Percentiles rank a stretch among this genome's conserved stretches.
phyloP scores from a whole-genome alignment of 2,329 filamentous ascomycete species.

The Exophiala sp. region DNA sequence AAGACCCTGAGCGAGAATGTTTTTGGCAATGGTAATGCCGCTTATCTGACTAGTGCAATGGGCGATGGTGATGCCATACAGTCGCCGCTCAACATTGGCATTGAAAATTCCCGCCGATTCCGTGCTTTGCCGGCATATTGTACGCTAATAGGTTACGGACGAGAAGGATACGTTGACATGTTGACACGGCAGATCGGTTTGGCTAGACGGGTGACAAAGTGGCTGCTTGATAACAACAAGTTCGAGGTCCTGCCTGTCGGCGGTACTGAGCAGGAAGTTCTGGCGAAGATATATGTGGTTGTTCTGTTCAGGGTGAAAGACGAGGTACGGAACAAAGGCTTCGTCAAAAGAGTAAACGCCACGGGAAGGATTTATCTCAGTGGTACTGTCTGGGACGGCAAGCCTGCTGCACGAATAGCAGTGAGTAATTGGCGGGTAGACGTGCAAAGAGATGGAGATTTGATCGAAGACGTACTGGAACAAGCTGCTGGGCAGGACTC shows the following conservation, averaged over 20 bases:
- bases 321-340: conserved; percentile 57
- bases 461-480: conserved; percentile 63
- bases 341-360: conserved; percentile 71
- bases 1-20: conserved; percentile 56
- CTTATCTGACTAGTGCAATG: conserved; percentile 52
- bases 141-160: conserved; percentile 70
- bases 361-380: conserved; percentile 76
- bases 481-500: conserved; percentile 34
- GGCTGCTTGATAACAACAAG: conserved; percentile 57
- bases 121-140: conserved; percentile 87
- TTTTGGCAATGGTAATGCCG: conserved; percentile 81
- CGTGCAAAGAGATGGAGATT: conserved; percentile 60
- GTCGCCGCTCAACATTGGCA: conserved; percentile 80
- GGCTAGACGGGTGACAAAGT: conserved; percentile 63
- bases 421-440: conserved; percentile 81
- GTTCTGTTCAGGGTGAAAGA: conserved; percentile 75
- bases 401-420: conserved; percentile 74
- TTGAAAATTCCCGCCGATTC: conserved; percentile 90
- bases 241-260: conserved; percentile 64
- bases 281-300: conserved; percentile 62
- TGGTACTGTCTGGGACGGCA: conserved; percentile 72
- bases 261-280: conserved; percentile 36
- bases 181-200: conserved; percentile 69
- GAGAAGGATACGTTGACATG: conserved; percentile 64
- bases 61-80: conserved; percentile 51